Evolutionary conservation across 2,329 filamentous ascomycete species (phyloP), one percentile per base, ranked within the genome.

Genomic region (Penicillium sumatraense): DNA sequence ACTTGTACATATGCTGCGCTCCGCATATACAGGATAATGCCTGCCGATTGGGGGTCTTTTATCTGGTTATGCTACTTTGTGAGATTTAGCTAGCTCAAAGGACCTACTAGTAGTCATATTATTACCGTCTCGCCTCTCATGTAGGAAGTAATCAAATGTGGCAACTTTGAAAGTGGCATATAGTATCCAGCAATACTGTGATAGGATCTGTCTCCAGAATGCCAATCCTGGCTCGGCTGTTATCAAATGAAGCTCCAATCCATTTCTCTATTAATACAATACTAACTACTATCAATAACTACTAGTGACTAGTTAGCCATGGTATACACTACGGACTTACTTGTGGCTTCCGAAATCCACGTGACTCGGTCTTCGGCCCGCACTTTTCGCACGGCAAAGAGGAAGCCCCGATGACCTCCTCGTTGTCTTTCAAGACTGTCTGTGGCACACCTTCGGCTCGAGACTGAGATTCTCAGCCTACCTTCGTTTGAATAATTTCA

Each of bases 1-100:
- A 58, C 54, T 48, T 72, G 69, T 72, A 72, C 65, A 72, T 72
- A 71, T 69, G 56, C 48, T 55, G 21, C 54, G 54, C 51, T 62
- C 63, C 70, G 62, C 66, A 68, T 68, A 70, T 67, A 70, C 45
- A 57, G 41, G 42, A 56, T 47, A 49, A 42, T 51, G n/a, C n/a
- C n/a, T n/a, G n/a, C n/a, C n/a, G n/a, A n/a, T n/a, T n/a, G n/a
- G n/a, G n/a, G n/a, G n/a, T n/a, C n/a, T 23, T 53, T 53, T 33
- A 36, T 46, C 53, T 57, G 20, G 24, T 24, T 24, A 31, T 48
- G 36, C 20, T 41, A 21, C 38, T 24, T 24, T 13, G 16, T 26
- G 9, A 20, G 6, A 2, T 10, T 10, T 31, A 13, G n/a, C n/a
- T 14, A 14, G n/a, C 11, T 31, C 11, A 31, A 13, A 31, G 11